Conservation (phyloP, 768 basidiomycete genomes). For the Amanita molliuscula region DNA sequence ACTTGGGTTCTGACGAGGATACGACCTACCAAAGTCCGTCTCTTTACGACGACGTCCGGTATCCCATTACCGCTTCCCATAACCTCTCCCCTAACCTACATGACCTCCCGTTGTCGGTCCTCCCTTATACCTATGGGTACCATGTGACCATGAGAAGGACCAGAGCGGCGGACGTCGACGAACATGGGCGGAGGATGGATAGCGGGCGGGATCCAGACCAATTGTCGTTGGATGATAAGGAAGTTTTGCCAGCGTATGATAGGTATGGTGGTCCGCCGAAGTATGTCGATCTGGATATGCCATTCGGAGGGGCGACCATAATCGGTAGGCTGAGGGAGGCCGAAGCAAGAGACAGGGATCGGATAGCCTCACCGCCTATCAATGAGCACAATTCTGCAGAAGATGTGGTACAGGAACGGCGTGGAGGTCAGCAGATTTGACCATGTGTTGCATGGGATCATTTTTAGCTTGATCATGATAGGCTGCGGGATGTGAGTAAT, state of each 20-base stretch:
- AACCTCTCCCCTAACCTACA: neutral
- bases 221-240: conserved; percentile 27
- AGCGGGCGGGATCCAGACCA: conserved; percentile 15
- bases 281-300: conserved; percentile 20
- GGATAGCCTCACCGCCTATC: neutral
- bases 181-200: conserved; percentile 24
- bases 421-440: no score
- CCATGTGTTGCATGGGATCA: no score
- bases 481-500: neutral
- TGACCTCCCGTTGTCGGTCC: neutral
- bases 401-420: no score
- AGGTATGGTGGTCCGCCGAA: conserved; percentile 34
- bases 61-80: conserved; percentile 3
- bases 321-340: neutral
- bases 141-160: conserved; percentile 8
- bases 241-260: conserved; percentile 38
- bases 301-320: neutral
- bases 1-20: neutral
- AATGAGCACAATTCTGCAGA: neutral
- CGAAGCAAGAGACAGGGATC: neutral
- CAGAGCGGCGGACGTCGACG: conserved; percentile 27
- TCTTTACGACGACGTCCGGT: conserved; percentile 7
- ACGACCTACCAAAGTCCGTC: neutral
- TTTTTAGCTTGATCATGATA: no score
- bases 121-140: neutral